Evolutionary conservation across 2,329 filamentous ascomycete species (phyloP), one percentile per base, ranked within the genome.

Genomic region (Pseudogymnoascus sp.): DNA sequence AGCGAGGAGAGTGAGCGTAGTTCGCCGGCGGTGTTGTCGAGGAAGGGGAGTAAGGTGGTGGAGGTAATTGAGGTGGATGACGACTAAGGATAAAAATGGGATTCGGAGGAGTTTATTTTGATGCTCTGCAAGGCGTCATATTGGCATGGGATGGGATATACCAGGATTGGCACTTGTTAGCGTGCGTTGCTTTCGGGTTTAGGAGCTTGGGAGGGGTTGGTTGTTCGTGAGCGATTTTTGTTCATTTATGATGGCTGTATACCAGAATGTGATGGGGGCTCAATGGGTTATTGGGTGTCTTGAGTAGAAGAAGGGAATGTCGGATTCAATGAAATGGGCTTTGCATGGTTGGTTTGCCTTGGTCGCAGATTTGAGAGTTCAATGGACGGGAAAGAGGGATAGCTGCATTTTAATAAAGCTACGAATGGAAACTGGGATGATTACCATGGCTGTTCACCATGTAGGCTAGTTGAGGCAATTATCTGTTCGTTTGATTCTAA

Each of bases 1-100:
- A 42, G 65, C 25, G 69, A 72, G 55, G 61, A 61, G 1, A n/a
- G 10, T 2, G 35, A 42, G 15, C 4, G 7, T n/a, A 38, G 35
- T 21, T 61, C 51, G 6, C 44, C 12, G 29, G 44, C n/a, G 58
- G 63, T 36, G 63, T 64, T 25, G 62, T 60, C n/a, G 61, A 68
- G 10, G 61, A 38, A 48, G 25, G n/a, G 38, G 33, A 66, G 61
- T 33, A 63, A 63, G 33, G 55, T 58, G 35, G 59, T 65, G 8
- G 68, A 71, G 59, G 61, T 71, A 9, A 71, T 71, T 44, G 63
- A 66, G 21, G 62, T 71, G 21, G 70, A 71, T 61, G 67, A 70
- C 36, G 67, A 70, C 61, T 68, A 29, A 67, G 58, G 38, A 58
- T 35, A 13, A 12, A 15, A 21, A 44, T 58, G 48, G 60, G 60